Evolutionary conservation across 2,329 filamentous ascomycete species (phyloP), one percentile per base, ranked within the genome.

Genomic region (Hypomyces perniciosus): DNA sequence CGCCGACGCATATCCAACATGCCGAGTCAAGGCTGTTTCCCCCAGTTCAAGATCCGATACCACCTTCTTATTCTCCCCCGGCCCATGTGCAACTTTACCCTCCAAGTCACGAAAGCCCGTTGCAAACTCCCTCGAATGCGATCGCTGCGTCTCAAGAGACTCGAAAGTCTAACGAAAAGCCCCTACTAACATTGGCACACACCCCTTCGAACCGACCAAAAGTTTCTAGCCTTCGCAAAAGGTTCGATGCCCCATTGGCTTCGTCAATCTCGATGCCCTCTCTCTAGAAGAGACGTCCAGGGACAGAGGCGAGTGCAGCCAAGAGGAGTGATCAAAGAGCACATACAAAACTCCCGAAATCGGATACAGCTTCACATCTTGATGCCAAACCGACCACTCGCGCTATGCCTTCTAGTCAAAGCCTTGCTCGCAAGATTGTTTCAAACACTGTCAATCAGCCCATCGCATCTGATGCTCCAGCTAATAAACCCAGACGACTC

Each of bases 141-240:
- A 26, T 27, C n/a, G n/a, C 20, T 27, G 13, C 44, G 10, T 26
- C 34, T 8, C 31, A 33, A 30, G 31, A 45, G n/a, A 33, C 13
- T 10, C 13, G 10, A 13, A 34, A 27, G 1, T 12, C 26, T 8
- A 8, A 44, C 30, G 1, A 44, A 13, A 33, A 44, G 10, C 8
- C 29, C 4, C 13, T 46, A 2, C 8, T 38, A 8, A n/a, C 31
- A 7, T 37, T 26, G 6, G 39, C 6, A n/a, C 41, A 33, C 9
- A 8, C 26, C 13, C 42, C 39, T 5, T 28, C 40, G n/a, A 48
- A 46, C 6, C 45, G 42, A 12, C 44, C 54, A 6, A 58, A 41
- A 5, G 45, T 59, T 8, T 59, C 57, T 2, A 58, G 37, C 29
- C 57, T 63, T 29, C 58, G 58, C 44, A 55, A 55, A 30, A 57